These are phyloP conservation scores for Calonectria fujianensis DNA, from an alignment of 2,329 filamentous ascomycete species.

Conservation along the genomic window DNA sequence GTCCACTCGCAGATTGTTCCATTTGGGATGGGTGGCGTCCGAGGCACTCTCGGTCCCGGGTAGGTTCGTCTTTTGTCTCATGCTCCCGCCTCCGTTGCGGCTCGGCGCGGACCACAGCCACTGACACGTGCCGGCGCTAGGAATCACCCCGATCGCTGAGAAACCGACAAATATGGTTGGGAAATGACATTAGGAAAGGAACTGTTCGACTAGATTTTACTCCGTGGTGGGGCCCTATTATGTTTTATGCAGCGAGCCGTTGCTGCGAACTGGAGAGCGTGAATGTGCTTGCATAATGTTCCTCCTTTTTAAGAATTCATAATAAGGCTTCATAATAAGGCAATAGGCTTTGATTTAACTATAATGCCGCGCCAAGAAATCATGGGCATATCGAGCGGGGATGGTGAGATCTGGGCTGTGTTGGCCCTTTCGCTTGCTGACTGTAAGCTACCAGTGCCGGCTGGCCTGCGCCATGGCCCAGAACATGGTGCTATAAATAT, in stretches of 20 bases:
- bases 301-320: background rate
- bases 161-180: background rate
- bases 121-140: too few relatives aligned
- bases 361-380: background rate
- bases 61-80: background rate
- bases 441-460: background rate
- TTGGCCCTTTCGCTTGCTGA: background rate
- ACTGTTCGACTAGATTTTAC: background rate
- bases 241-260: background rate
- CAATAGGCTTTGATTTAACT: background rate
- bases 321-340: background rate
- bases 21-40: background rate
- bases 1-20: background rate
- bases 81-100: too few relatives aligned
- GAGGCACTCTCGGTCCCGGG: background rate
- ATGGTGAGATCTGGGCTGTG: constrained; percentile 16
- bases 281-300: background rate
- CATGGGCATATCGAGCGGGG: background rate
- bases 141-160: background rate
- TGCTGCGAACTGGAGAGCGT: background rate
- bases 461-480: background rate
- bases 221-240: background rate
- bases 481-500: constrained; percentile 13
- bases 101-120: too few relatives aligned
- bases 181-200: background rate